A percentile compares a stretch with the other conserved stretches of the same genome.
phyloP scores from a whole-genome alignment of 768 basidiomycete species.

The Xanthoconium purpureum region DNA sequence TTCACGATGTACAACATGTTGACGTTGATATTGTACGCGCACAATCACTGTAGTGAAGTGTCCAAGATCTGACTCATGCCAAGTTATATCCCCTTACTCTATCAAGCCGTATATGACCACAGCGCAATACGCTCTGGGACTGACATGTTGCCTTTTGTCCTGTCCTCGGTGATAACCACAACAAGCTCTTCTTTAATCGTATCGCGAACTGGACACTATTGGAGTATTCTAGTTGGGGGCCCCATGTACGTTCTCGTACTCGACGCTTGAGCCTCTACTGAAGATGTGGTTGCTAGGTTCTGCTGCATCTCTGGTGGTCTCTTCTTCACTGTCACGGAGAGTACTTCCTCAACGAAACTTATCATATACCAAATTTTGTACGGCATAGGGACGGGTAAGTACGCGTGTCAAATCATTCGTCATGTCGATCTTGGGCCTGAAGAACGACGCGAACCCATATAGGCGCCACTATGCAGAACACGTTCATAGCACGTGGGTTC shows the following conservation, averaged over 20 bases:
- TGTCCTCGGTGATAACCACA: slow-evolving; percentile 9
- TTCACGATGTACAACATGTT: slow-evolving; percentile 15
- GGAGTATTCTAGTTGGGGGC: slow-evolving; percentile 9
- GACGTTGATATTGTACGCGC: slow-evolving; percentile 5
- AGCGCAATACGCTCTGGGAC: slow-evolving; percentile 20
- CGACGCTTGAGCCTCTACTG: neutral
- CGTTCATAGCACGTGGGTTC: slow-evolving; percentile 9
- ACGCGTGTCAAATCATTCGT: no score
- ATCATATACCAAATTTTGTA: slow-evolving; percentile 12
- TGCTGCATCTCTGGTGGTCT: slow-evolving; percentile 13
- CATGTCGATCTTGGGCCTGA: neutral
- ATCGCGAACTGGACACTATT: slow-evolving; percentile 15
- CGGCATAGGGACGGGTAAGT: slow-evolving; percentile 13
- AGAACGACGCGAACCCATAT: neutral
- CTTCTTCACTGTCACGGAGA: slow-evolving; percentile 7
- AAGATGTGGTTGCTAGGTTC: slow-evolving; percentile 1
- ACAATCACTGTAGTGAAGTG: neutral
- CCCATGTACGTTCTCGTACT: slow-evolving; percentile 8
- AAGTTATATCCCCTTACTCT: slow-evolving; percentile 21
- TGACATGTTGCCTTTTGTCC: slow-evolving; percentile 21
- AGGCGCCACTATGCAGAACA: slow-evolving; percentile 11
- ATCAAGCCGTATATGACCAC: slow-evolving; percentile 19
- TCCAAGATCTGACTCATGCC: neutral
- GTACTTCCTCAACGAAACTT: slow-evolving; percentile 4
- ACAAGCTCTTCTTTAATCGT: slow-evolving; percentile 6